Evolutionary conservation across 306 rosid genomes (phyloP), one percentile per base, ranked within the genome.

Genomic region (Vicia faba): DNA sequence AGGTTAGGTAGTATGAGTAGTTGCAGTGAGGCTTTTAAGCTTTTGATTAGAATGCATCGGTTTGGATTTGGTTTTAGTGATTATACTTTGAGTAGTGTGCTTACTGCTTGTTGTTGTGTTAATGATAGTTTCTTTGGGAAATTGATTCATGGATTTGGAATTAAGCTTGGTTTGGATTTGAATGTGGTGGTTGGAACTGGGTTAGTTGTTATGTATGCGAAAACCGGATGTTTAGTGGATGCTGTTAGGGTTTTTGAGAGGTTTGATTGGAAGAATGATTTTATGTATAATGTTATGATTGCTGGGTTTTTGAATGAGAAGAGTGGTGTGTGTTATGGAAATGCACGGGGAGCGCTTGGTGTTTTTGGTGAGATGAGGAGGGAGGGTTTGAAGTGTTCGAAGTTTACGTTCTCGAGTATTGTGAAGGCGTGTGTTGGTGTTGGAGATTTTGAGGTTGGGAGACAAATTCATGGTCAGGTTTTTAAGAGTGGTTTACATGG

Each of bases 201-300:
- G 49, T 83, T 86, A 63, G 83, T 86, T 50, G 83, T 76, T 75
- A 83, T 83, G 88, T 83, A 81, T 81, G 86, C 85, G n/a, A 86
- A 86, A 70, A 74, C 64, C 0, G 85, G 68, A 10, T 59, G 68
- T 72, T 73, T 86, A 67, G 43, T 9, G 13, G 81, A 64, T 50
- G 86, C 88, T 0, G 43, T 75, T 66, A 71, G 48, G 59, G 66
- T 86, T 41, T 83, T 83, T 62, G 74, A 74, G 28, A 18, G 72
- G 11, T 46, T 70, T 54, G 11, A 70, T 43, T 9, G 51, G 58
- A 78, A 16, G n/a, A 86, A 75, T 68, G 81, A 77, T 55, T 69
- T 81, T 11, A 76, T 70, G 59, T 83, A 71, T 56, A 83, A 86
- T 66, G 86, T 82, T 69, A 81, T 86, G 85, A 86, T 83, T 45